These are phyloP conservation scores for Colletotrichum liriopes DNA, from an alignment of 2,329 filamentous ascomycete genomes.

Conservation along the genomic window DNA sequence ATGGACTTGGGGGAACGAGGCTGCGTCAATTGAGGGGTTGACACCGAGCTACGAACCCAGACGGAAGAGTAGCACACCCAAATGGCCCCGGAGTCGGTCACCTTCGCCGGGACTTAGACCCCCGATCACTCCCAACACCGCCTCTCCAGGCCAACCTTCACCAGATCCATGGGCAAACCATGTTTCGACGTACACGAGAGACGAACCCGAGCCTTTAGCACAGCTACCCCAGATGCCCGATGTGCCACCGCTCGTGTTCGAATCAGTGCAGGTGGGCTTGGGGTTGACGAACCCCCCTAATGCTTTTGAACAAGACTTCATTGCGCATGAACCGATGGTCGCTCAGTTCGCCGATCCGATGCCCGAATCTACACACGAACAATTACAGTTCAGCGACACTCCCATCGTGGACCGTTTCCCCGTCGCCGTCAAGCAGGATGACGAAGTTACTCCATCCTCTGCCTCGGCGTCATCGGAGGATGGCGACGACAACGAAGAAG, in stretches of 20 bases:
- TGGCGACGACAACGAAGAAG: conserved; percentile 45
- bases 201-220: conserved; percentile 40
- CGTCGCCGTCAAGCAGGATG: not conserved
- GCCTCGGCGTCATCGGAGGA: conserved; percentile 46
- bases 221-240: conserved; percentile 44
- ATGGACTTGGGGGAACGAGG: conserved; percentile 36
- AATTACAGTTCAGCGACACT: not conserved
- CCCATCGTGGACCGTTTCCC: not conserved
- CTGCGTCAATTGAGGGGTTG: conserved; percentile 43
- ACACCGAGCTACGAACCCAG: conserved; percentile 52
- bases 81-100: conserved; percentile 58
- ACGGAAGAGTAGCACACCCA: conserved; percentile 56
- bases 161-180: conserved; percentile 61
- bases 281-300: not conserved
- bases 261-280: conserved; percentile 9
- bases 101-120: conserved; percentile 54
- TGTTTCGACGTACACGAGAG: conserved; percentile 45
- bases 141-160: conserved; percentile 54
- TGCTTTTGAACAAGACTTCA: not conserved
- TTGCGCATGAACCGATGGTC: not conserved
- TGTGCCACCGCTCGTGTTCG: conserved; percentile 39
- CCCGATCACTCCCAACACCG: conserved; percentile 50
- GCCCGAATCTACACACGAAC: conserved; percentile 22
- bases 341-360: conserved; percentile 4
- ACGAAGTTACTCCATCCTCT: conserved; percentile 10